Conservation (phyloP, 1,139 yeast species). For the Geotrichum cucujoidarum region DNA sequence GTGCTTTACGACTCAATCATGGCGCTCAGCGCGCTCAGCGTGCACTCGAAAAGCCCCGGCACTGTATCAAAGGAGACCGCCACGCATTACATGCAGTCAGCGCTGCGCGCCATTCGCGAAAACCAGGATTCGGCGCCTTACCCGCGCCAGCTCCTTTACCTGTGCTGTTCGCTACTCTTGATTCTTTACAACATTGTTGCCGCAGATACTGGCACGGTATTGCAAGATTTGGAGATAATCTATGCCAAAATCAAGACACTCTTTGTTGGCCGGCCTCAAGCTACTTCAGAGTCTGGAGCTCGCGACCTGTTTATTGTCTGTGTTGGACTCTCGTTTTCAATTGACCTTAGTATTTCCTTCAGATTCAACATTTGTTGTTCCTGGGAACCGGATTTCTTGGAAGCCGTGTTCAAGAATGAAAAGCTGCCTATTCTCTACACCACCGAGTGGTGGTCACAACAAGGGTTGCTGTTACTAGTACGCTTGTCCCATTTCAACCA, state of each 20-base stretch:
- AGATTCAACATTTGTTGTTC: slow-evolving; percentile 10
- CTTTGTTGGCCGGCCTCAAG: slow-evolving; percentile 6
- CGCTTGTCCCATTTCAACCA: slow-evolving; percentile 14
- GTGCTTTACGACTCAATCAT: slow-evolving; percentile 12
- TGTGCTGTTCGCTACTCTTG: slow-evolving; percentile 11
- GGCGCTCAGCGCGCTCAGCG: slow-evolving; percentile 13
- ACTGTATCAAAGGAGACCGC: slow-evolving; percentile 13
- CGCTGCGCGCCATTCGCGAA: slow-evolving; percentile 7
- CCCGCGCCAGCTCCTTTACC: slow-evolving; percentile 10
- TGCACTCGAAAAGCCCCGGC: slow-evolving; percentile 17
- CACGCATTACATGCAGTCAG: slow-evolving; percentile 10
- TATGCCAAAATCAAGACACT: slow-evolving; percentile 4
- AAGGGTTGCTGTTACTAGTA: slow-evolving; percentile 8
- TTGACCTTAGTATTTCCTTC: slow-evolving; percentile 13
- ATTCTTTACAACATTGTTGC: slow-evolving; percentile 10
- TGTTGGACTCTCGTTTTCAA: slow-evolving; percentile 12
- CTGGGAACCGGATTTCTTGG: slow-evolving; percentile 13
- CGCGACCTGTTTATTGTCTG: slow-evolving; percentile 12
- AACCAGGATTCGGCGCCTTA: slow-evolving; percentile 7
- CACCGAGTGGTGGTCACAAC: slow-evolving; percentile 18
- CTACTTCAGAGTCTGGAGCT: background rate
- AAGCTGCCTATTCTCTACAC: slow-evolving; percentile 13
- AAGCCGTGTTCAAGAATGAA: slow-evolving; percentile 8
- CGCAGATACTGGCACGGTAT: slow-evolving; percentile 6
- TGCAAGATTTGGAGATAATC: slow-evolving; percentile 2